phyloP scores from a whole-genome alignment of 2,329 filamentous ascomycete species.

The Periconia sp. region DNA sequence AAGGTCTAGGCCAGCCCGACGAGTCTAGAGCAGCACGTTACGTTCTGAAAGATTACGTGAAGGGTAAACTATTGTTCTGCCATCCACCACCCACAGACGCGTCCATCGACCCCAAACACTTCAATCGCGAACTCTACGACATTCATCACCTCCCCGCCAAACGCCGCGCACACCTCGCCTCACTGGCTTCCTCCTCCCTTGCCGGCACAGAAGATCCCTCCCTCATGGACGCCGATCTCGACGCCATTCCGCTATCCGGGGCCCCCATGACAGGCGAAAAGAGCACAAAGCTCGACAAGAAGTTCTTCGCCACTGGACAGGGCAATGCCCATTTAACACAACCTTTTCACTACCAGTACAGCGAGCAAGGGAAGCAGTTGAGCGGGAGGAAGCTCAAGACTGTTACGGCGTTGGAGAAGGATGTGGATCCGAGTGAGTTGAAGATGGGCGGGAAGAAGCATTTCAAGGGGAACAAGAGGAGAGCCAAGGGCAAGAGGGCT shows the following conservation, averaged over 20 bases:
- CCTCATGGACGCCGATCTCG: slow-evolving; percentile 55
- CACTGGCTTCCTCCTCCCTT: slow-evolving; percentile 47
- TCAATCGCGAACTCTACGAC: slow-evolving; percentile 91
- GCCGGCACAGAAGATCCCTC: slow-evolving; percentile 47
- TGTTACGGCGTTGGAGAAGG: slow-evolving; percentile 82
- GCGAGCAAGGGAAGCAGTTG: slow-evolving; percentile 81
- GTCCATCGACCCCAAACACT: slow-evolving; percentile 71
- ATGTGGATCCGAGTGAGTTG: slow-evolving; percentile 81
- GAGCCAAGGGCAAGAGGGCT: slow-evolving; percentile 59
- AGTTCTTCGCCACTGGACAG: slow-evolving; percentile 79
- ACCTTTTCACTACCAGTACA: slow-evolving; percentile 91
- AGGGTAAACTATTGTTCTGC: slow-evolving; percentile 90
- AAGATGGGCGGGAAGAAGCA: slow-evolving; percentile 82
- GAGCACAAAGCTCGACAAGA: slow-evolving; percentile 78
- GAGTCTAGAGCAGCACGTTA: slow-evolving; percentile 89
- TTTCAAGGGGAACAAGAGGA: slow-evolving; percentile 78
- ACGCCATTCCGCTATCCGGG: slow-evolving; percentile 54
- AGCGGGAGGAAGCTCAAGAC: slow-evolving; percentile 82
- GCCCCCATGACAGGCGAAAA: slow-evolving; percentile 69
- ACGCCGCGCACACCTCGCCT: slow-evolving; percentile 69
- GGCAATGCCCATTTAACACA: slow-evolving; percentile 69
- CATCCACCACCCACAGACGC: slow-evolving; percentile 78
- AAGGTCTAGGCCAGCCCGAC: slow-evolving; percentile 88
- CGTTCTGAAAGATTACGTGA: slow-evolving; percentile 96
- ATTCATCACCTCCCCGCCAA: slow-evolving; percentile 80